Base-by-base conservation (phyloP, 192 early-diverging fungal genomes). In the Haplosporangium gracile region DNA sequence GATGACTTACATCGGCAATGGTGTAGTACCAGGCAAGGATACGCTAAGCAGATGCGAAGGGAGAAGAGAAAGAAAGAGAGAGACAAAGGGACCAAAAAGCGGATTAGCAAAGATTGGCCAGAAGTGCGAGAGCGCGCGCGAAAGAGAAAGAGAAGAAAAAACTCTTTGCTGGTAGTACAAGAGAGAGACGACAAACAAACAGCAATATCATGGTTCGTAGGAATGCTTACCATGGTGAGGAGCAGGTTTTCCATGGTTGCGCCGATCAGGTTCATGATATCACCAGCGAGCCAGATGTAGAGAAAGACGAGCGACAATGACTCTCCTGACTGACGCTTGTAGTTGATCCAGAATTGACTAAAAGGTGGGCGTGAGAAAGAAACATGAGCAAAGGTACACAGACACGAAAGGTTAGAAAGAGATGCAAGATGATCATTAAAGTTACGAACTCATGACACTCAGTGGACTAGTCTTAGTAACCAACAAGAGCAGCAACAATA, bases 321-420 rank as follows among this genome's bases (percentile, higher is more conserved):
- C 70, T 95, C 94, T 49, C 95, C 94, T 83, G 92, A 95, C 80
- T 95, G 93, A 39, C 94, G 90, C 82, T 87, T 82, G 89, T 96
- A 96, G 89, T 96, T 97, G 77, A 93, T 90, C 78, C 88, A 94
- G 40, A 97, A 88, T 90, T 97, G 95, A 24, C 93, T 94, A 79
- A 65, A 18, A 10, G 15, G n/a, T 22, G n/a, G 22, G 45, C 24
- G 22, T 69, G 39, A 40, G 80, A 51, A 49, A 24, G 13, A 63
- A 40, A 38, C 60, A 72, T 15, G 26, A 24, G 11, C 0, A 49
- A 42, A 65, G 20, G 13, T 26, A 47, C 36, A 39, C 8, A 36
- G 36, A 36, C 36, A 73, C 36, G 36, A 16, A 57, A 24, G 69
- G 53, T 73, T 57, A 71, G 49, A 29, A 26, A 1, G 11, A 2